These are phyloP conservation scores for Sanghuangporus baumii DNA, from an alignment of 1,284 basidiomycete genomes.

Conservation along the genomic window DNA sequence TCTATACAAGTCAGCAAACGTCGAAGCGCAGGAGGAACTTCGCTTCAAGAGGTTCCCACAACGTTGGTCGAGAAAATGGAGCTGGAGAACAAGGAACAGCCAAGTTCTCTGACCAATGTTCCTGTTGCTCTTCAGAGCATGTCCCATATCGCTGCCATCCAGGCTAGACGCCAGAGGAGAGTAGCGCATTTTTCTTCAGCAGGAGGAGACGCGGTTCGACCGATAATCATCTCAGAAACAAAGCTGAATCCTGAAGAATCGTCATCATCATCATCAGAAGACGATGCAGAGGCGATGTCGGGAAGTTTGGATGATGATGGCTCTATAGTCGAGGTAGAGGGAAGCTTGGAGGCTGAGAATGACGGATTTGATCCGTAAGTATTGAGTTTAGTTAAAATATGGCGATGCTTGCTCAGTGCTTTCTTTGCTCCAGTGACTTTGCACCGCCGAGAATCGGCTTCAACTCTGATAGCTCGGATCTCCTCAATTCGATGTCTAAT, in stretches of 20 bases:
- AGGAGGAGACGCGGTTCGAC: slow-evolving; percentile 16
- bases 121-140: slow-evolving; percentile 25
- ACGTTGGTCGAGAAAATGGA: slow-evolving; percentile 9
- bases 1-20: slow-evolving; percentile 17
- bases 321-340: slow-evolving; percentile 49
- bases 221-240: slow-evolving; percentile 19
- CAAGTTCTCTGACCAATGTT: slow-evolving; percentile 25
- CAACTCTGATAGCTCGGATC: slow-evolving; percentile 50
- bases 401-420: background rate
- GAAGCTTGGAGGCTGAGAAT: slow-evolving; percentile 53
- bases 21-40: slow-evolving; percentile 18
- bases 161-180: slow-evolving; percentile 55
- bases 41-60: slow-evolving; percentile 14
- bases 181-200: slow-evolving; percentile 42
- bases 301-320: slow-evolving; percentile 37
- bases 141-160: slow-evolving; percentile 39
- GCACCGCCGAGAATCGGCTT: slow-evolving; percentile 42
- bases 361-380: slow-evolving; percentile 68
- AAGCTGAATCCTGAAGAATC: slow-evolving; percentile 43
- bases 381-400: background rate
- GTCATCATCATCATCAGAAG: slow-evolving; percentile 38
- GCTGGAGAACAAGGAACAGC: slow-evolving; percentile 1
- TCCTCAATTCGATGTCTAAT: slow-evolving; percentile 33
- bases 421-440: slow-evolving; percentile 36
- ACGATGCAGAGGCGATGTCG: slow-evolving; percentile 31